Evolutionary conservation across 177 flowering plant genomes (phyloP).

Genomic region (Vitis hybrid): DNA sequence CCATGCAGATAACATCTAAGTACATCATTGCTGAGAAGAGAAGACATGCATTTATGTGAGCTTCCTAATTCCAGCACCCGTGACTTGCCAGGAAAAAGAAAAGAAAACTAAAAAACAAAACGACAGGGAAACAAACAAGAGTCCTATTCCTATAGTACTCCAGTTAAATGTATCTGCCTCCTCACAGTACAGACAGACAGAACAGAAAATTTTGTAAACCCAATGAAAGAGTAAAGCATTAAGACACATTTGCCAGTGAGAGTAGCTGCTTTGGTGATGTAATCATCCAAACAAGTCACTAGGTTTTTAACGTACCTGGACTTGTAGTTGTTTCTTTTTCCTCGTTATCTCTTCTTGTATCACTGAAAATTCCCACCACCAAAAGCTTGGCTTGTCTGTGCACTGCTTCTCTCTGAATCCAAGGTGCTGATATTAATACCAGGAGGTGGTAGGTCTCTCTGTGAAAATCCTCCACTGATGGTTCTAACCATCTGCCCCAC

Average conservation of each 20-base stretch:
- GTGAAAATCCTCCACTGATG: constrained; percentile 9
- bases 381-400: constrained; percentile 21
- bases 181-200: constrained; percentile 19
- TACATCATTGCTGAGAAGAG: background rate
- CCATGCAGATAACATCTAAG: too few species aligned
- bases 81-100: constrained; percentile 18
- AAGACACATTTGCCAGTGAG: constrained; percentile 7
- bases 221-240: background rate
- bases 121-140: constrained; percentile 19
- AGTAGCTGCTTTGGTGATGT: background rate
- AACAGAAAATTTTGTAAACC: background rate
- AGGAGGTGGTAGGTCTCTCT: constrained; percentile 10
- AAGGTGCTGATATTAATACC: constrained; percentile 7
- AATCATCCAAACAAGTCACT: constrained; percentile 9
- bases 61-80: constrained; percentile 7
- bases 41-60: background rate
- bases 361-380: constrained; percentile 22
- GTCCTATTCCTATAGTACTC: constrained; percentile 7
- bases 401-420: constrained; percentile 17
- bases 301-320: constrained; percentile 20
- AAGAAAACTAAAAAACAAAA: constrained; percentile 8
- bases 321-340: background rate
- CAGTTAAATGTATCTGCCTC: constrained; percentile 20
- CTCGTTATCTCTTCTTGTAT: background rate
- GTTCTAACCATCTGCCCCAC: constrained; percentile 37